These are phyloP conservation scores for Hypoxylon cercidicola DNA, from an alignment of 495 filamentous ascomycete genomes.

Conservation along the genomic window DNA sequence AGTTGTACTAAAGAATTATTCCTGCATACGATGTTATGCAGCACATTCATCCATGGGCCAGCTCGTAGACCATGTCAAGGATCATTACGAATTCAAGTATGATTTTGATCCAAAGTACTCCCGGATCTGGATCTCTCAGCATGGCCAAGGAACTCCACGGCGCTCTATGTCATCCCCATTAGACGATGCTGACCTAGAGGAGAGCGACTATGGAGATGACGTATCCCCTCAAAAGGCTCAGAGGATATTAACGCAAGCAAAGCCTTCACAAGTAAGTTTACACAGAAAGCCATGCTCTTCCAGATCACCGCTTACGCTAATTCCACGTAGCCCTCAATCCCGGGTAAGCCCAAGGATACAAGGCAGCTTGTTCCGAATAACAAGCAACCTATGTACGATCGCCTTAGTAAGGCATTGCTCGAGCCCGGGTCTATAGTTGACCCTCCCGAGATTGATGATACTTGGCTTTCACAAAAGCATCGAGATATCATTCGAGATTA, in stretches of 20 bases:
- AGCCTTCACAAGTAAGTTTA: conserved; percentile 26
- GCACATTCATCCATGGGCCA: conserved; percentile 53
- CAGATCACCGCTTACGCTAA: conserved; percentile 32
- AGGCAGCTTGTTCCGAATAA: conserved; percentile 57
- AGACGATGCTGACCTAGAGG: conserved; percentile 33
- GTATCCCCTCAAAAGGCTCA: conserved; percentile 44
- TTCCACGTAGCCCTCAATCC: conserved; percentile 20
- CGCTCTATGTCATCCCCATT: conserved; percentile 35
- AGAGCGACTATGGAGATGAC: conserved; percentile 40
- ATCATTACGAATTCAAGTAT: conserved; percentile 59
- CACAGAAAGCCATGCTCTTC: not conserved
- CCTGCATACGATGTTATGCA: conserved; percentile 59
- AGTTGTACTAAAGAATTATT: conserved; percentile 52
- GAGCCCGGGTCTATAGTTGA: conserved; percentile 57
- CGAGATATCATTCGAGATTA: conserved; percentile 62
- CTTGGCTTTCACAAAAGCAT: conserved; percentile 64
- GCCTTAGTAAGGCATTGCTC: conserved; percentile 58
- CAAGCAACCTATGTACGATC: conserved; percentile 62
- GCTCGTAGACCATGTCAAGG: conserved; percentile 56
- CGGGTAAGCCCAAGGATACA: conserved; percentile 38
- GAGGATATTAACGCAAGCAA: conserved; percentile 36
- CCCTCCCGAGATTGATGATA: conserved; percentile 54
- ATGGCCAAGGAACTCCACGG: conserved; percentile 40
- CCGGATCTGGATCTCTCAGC: conserved; percentile 41
- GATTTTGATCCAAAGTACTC: conserved; percentile 46